These are phyloP conservation scores for Neurospora sp. DNA, from an alignment of 2,329 filamentous ascomycete species.

Conservation along the genomic window DNA sequence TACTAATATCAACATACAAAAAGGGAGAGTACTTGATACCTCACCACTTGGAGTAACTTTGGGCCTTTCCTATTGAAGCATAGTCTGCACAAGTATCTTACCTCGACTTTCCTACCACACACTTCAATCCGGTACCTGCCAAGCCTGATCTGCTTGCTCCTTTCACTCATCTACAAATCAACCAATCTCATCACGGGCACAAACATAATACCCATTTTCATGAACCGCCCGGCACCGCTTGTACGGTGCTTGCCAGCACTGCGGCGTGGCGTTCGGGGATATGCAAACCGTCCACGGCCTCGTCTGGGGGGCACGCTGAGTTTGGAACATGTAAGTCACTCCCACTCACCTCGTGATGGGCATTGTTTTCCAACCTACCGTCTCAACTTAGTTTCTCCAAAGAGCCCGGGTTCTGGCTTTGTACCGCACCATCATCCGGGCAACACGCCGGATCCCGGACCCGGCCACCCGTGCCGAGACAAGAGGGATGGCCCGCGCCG, in stretches of 20 bases:
- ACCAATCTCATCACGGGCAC: not conserved
- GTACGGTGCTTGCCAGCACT: slow-evolving; percentile 5
- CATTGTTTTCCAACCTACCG: slow-evolving; percentile 1
- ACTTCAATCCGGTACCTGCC: not conserved
- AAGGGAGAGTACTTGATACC: not conserved
- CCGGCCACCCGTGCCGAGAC: slow-evolving; percentile 44
- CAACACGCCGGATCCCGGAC: slow-evolving; percentile 42
- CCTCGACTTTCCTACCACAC: not conserved
- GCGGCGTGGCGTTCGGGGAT: slow-evolving; percentile 23
- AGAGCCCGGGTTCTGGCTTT: slow-evolving; percentile 44
- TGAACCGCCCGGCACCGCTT: not conserved
- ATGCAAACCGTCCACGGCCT: slow-evolving; percentile 27
- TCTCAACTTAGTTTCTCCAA: slow-evolving; percentile 44
- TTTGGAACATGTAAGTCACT: slow-evolving; percentile 45
- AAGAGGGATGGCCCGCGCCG: slow-evolving; percentile 44
- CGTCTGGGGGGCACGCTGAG: slow-evolving; percentile 38
- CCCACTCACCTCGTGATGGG: not conserved
- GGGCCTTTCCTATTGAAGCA: not conserved
- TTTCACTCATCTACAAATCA: not conserved
- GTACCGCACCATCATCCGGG: slow-evolving; percentile 49
- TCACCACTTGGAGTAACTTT: not conserved
- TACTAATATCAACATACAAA: not conserved
- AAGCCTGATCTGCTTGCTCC: not conserved
- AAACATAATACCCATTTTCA: not conserved
- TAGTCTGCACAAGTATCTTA: not conserved